Evolutionary conservation across 2,329 filamentous ascomycete species (phyloP), one percentile per base, ranked within the genome.

Genomic region (Endoconidiophora polonica): DNA sequence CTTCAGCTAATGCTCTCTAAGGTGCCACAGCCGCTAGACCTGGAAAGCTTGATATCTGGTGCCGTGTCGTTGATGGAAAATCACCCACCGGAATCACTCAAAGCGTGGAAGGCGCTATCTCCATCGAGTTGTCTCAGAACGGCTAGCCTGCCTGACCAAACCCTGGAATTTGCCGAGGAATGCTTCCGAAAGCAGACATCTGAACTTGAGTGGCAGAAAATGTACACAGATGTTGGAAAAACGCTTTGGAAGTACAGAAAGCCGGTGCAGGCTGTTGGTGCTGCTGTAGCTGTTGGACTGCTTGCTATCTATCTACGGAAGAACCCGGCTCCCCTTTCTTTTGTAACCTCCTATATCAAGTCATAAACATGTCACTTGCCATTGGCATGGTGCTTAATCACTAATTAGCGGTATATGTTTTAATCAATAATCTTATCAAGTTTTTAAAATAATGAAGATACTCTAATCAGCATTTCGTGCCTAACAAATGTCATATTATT

Each of bases 1-100:
- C 74, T 98, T 22, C 87, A 94, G 62, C 84, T 81, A 54, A 80
- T 85, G 36, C 75, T 98, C 10, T 86, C 85, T 40, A 94, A 91
- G 63, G 73, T 98, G 5, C 91, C 91, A 0, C 74, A 78, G 47
- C 80, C 81, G 16, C 76, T 94, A 52, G 76, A 93, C 60, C 68
- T 98, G 22, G 90, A 98, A 56, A 69, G 68, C 5, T 73, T 95
- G 48, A 82, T 98, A 55, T 61, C 69, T 16, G 70, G 73, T 46
- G 78, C 90, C 0, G 70, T 77, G 2, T 60, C 61, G 24, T 71
- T 96, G 1, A 83, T 82, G 61, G 63, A 71, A 5, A 59, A 64
- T 2, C 68, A 83, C 56, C 90, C 88, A 1, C 91, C 90, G 0
- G 76, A 86, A 56, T 70, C 68, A 1, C 68, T 98, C 5, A 73